Evolutionary conservation across 2,329 filamentous ascomycete species (phyloP).

Genomic region (Fusarium sp.): DNA sequence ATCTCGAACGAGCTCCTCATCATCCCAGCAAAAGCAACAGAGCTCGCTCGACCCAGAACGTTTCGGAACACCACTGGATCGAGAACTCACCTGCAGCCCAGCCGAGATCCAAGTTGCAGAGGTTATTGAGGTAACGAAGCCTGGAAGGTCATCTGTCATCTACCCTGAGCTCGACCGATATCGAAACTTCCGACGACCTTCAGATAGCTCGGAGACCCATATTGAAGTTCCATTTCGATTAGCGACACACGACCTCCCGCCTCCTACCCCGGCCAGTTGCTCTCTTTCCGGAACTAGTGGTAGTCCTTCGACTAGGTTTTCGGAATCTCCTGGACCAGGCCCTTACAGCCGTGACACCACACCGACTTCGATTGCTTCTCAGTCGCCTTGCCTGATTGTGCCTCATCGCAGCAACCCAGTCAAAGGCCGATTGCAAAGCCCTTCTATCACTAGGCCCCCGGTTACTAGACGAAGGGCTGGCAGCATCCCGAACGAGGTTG

Average conservation of each 20-base stretch:
- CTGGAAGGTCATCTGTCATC: constrained; percentile 59
- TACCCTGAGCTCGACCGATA: constrained; percentile 74
- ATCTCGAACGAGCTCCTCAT: constrained; percentile 56
- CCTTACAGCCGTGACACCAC: constrained; percentile 83
- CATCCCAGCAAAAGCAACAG: constrained; percentile 56
- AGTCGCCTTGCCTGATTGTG: constrained; percentile 73
- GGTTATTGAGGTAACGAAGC: constrained; percentile 54
- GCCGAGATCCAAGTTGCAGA: constrained; percentile 58
- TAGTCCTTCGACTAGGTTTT: constrained; percentile 81
- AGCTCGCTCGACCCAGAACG: constrained; percentile 50
- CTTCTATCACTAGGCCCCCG: constrained; percentile 67
- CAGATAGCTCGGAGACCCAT: constrained; percentile 48
- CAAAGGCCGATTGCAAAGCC: constrained; percentile 67
- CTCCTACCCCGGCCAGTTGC: constrained; percentile 68
- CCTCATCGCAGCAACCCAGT: constrained; percentile 59
- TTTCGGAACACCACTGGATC: constrained; percentile 54
- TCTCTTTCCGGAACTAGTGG: constrained; percentile 74
- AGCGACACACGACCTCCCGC: constrained; percentile 74
- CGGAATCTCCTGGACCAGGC: constrained; percentile 76
- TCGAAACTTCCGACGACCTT: constrained; percentile 58
- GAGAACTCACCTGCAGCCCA: constrained; percentile 57
- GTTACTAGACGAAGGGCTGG: constrained; percentile 69
- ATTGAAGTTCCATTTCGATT: constrained; percentile 67
- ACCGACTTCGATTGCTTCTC: constrained; percentile 81
- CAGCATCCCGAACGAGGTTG: constrained; percentile 65